Evolutionary conservation across 345 rosid genomes (phyloP).

Genomic region (Hypericum perforatum): DNA sequence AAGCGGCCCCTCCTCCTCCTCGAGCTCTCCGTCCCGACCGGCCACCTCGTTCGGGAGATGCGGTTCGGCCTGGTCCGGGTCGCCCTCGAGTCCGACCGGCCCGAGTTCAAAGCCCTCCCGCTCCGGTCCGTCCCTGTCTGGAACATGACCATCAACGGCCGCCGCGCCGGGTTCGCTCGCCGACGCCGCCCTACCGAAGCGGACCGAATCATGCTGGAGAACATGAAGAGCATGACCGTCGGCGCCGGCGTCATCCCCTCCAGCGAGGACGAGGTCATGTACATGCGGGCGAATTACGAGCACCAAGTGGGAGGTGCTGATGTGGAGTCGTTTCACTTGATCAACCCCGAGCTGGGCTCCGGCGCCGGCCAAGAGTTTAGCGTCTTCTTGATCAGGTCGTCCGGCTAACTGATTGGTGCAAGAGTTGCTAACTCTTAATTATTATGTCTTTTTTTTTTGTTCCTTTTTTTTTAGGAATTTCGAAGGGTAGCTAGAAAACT

Average conservation of each 20-base stretch:
- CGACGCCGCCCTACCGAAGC: slow-evolving; percentile 41
- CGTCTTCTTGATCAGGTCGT: slow-evolving; percentile 58
- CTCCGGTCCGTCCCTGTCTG: slow-evolving; percentile 64
- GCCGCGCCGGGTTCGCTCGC: slow-evolving; percentile 48
- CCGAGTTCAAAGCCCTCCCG: slow-evolving; percentile 39
- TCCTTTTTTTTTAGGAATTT: too few species aligned
- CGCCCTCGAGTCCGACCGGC: slow-evolving; percentile 56
- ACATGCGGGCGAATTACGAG: slow-evolving; percentile 81
- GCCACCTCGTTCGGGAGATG: slow-evolving; percentile 67
- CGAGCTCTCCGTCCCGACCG: slow-evolving; percentile 61
- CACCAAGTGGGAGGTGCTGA: slow-evolving; percentile 61
- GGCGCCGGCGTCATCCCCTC: slow-evolving; percentile 75
- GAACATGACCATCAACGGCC: slow-evolving; percentile 62
- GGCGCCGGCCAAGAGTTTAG: slow-evolving; percentile 74
- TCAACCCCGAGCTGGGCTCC: slow-evolving; percentile 52
- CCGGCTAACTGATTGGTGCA: neutral
- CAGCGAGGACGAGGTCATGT: slow-evolving; percentile 55
- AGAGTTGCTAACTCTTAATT: neutral
- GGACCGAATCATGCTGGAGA: slow-evolving; percentile 47
- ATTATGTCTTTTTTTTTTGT: neutral
- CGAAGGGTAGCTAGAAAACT: too few species aligned
- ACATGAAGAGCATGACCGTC: slow-evolving; percentile 43
- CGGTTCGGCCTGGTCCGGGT: slow-evolving; percentile 54
- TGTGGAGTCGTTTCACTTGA: slow-evolving; percentile 77
- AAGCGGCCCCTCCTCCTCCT: slow-evolving; percentile 56